A percentile compares a stretch with the other conserved stretches of the same genome.
Evolutionary conservation across 2,329 filamentous ascomycete genomes (phyloP).

Genomic region (Calonectria honghensis): DNA sequence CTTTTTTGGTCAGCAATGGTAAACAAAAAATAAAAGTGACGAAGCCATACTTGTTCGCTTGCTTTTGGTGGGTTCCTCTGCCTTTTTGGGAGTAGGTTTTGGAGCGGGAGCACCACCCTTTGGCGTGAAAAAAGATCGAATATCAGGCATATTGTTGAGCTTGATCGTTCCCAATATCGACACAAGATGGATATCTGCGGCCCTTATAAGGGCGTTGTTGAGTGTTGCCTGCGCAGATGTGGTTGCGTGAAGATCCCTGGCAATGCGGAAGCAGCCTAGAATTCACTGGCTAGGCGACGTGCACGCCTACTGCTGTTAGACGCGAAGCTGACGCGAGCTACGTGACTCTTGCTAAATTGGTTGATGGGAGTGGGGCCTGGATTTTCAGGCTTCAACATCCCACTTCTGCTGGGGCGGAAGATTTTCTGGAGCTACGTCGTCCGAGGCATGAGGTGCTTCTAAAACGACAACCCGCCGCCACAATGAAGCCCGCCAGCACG

Average conservation of each 20-base stretch:
- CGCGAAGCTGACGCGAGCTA: conserved; percentile 68
- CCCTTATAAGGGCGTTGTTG: conserved; percentile 50
- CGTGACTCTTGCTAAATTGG: conserved; percentile 63
- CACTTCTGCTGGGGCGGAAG: conserved; percentile 47
- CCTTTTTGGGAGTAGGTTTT: conserved; percentile 68
- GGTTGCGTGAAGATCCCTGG: conserved; percentile 47
- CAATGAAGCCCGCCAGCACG: conserved; percentile 68
- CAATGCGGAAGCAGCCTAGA: conserved; percentile 55
- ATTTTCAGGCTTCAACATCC: conserved; percentile 47
- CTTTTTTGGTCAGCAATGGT: conserved; percentile 54
- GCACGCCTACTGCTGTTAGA: conserved; percentile 56
- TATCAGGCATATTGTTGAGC: conserved; percentile 83
- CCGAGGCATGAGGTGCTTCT: conserved; percentile 51
- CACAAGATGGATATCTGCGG: conserved; percentile 18
- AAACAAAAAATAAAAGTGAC: neutral
- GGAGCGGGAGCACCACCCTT: conserved; percentile 77
- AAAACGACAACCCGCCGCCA: conserved; percentile 54
- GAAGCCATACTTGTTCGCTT: conserved; percentile 65
- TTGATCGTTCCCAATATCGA: conserved; percentile 31
- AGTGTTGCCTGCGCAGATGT: conserved; percentile 50
- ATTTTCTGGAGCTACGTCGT: conserved; percentile 60
- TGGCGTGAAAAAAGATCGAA: conserved; percentile 91
- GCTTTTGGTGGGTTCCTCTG: conserved; percentile 65
- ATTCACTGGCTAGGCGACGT: conserved; percentile 57
- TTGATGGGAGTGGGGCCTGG: conserved; percentile 41